phyloP scores from a whole-genome alignment of 129 eudicot species.

The Lactuca sativa region DNA sequence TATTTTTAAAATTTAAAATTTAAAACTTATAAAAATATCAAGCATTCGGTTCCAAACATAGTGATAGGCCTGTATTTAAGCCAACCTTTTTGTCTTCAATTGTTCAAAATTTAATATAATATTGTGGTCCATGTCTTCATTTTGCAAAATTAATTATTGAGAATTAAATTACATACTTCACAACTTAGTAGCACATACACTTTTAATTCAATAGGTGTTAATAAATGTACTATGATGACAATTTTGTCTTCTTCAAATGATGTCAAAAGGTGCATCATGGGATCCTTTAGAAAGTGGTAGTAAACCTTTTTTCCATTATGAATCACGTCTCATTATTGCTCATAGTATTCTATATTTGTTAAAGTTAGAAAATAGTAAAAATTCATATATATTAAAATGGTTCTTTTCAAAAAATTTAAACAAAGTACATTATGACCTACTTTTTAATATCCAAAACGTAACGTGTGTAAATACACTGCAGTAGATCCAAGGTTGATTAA shows the following conservation, averaged over 20 bases:
- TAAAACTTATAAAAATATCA: no score
- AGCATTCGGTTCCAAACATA: no score
- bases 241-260: constrained; percentile 27
- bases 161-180: neutral
- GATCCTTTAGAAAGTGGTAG: constrained; percentile 30
- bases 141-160: neutral
- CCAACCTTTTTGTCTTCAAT: no score
- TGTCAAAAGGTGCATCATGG: constrained; percentile 31
- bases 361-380: no score
- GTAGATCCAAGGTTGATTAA: neutral
- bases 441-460: no score
- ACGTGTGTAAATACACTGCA: neutral
- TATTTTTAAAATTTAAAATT: no score
- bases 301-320: constrained; percentile 6
- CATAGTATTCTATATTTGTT: constrained; percentile 2
- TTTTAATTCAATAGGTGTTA: constrained; percentile 3
- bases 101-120: no score
- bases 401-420: no score
- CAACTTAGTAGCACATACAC: constrained; percentile 3
- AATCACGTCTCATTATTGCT: constrained; percentile 30
- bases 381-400: neutral
- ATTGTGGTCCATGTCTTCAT: neutral
- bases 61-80: no score
- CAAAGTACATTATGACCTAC: no score
- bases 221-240: constrained; percentile 12